phyloP scores from a whole-genome alignment of 352 stramenopile genomes.

The Aphanomyces euteiches region DNA sequence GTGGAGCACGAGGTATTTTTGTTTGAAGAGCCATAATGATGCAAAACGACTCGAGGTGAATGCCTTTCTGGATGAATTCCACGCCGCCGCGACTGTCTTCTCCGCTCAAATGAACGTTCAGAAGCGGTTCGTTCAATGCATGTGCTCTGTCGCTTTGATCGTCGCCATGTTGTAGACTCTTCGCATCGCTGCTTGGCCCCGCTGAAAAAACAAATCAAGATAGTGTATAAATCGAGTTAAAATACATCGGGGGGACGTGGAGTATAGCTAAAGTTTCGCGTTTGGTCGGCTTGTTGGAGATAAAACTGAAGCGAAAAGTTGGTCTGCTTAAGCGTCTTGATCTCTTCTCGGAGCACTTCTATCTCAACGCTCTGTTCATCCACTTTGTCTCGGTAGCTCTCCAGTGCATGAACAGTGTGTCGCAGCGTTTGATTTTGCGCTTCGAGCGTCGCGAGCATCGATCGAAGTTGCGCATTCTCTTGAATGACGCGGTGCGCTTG shows the following conservation, averaged over 20 bases:
- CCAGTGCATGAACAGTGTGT: conserved; percentile 20
- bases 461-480: conserved; percentile 25
- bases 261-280: conserved; percentile 1
- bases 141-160: not conserved
- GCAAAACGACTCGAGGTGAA: not conserved
- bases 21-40: no score
- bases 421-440: conserved; percentile 22
- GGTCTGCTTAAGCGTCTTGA: conserved; percentile 20
- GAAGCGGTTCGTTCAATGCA: not conserved
- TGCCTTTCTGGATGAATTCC: not conserved
- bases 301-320: conserved; percentile 27
- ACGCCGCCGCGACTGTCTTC: not conserved
- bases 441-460: conserved; percentile 27
- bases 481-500: conserved; percentile 6
- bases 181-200: no score
- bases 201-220: no score
- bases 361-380: conserved; percentile 9
- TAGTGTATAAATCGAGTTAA: conserved; percentile 1
- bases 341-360: conserved; percentile 12
- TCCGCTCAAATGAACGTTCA: conserved; percentile 3
- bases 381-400: conserved; percentile 23
- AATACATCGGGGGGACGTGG: conserved; percentile 26
- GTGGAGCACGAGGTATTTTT: not conserved
- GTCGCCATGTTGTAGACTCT: no score
- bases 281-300: conserved; percentile 26